Evolutionary conservation across 2,329 filamentous ascomycete genomes (phyloP), one percentile per base, ranked within the genome.

Genomic region (Leptosphaerulina australis): DNA sequence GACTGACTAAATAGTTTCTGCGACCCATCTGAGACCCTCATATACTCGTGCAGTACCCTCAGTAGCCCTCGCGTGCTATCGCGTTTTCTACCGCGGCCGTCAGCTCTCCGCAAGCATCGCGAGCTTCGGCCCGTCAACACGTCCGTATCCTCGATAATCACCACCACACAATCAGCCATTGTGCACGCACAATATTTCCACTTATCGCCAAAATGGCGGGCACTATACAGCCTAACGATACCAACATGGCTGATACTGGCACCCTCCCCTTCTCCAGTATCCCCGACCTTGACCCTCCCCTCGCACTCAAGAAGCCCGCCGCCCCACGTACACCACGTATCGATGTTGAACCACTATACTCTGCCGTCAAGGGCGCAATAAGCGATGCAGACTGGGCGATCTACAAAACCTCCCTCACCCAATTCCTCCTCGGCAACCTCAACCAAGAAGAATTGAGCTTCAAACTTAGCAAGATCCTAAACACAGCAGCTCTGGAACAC

Each of bases 281-380:
- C n/a, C 68, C 70, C 30, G 54, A 56, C 55, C 58, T 69, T 48
- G 75, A 77, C 37, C 28, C 60, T 37, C 50, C 44, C 21, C 43
- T 48, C 28, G 80, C 80, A 54, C 72, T 75, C 29, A 76, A 77
- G 41, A 81, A 81, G 61, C 73, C 76, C 21, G 68, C 77, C 47
- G 77, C 77, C 41, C 77, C 77, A n/a, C 63, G 66, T 37, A 79
- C 82, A 18, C 83, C 82, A 58, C 81, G 84, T 55, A 77, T 87
- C 47, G 84, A 87, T 59, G 72, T 85, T 41, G 84, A 87, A 65
- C 82, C 83, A 20, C 75, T 85, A 40, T 86, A 87, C 64, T 79
- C 81, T 8, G 79, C 83, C 53, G 74, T 87, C 44, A 86, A 86
- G 64, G 74, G 76, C 40, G 78, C 79, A 15, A 79, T 87, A 51